Evolutionary conservation across 352 stramenopile species (phyloP).

Genomic region (Thraustochytrium striatum): DNA sequence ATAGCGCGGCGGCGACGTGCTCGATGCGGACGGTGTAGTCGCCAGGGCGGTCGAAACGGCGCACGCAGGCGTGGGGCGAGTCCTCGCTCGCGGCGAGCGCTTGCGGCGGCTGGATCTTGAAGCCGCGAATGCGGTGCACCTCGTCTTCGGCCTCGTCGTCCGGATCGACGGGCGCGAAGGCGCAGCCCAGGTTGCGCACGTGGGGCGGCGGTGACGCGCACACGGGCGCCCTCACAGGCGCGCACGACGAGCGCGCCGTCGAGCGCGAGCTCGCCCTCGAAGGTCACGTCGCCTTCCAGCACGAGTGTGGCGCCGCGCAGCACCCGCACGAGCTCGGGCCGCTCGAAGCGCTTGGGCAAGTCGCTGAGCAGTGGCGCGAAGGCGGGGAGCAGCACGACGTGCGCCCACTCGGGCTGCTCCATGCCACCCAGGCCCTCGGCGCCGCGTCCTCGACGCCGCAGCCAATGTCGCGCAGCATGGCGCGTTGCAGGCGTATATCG

Average conservation of each 20-base stretch:
- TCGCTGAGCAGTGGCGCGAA: conserved; percentile 53
- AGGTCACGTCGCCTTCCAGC: conserved; percentile 63
- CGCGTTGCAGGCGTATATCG: conserved; percentile 49
- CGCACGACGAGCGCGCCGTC: conserved; percentile 68
- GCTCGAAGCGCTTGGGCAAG: conserved; percentile 61
- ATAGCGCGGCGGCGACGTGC: neutral
- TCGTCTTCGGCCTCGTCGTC: conserved; percentile 47
- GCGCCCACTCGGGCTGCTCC: conserved; percentile 50
- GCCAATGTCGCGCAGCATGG: conserved; percentile 33
- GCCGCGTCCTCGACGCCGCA: neutral
- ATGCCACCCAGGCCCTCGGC: conserved; percentile 6
- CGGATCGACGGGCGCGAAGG: conserved; percentile 52
- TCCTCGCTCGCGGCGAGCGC: neutral
- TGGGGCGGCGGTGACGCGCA: conserved; percentile 59
- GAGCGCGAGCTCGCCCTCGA: conserved; percentile 65
- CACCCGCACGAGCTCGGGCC: conserved; percentile 63
- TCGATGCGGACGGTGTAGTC: neutral
- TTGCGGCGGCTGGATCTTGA: neutral
- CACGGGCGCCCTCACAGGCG: conserved; percentile 57
- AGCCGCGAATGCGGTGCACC: conserved; percentile 49
- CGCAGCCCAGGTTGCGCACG: conserved; percentile 65
- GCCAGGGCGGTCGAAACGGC: neutral
- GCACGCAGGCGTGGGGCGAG: neutral
- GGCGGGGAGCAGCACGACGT: conserved; percentile 47
- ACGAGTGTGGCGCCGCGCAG: conserved; percentile 64